phyloP scores from a whole-genome alignment of 257 asterid genomes.

The Linaria vulgaris region DNA sequence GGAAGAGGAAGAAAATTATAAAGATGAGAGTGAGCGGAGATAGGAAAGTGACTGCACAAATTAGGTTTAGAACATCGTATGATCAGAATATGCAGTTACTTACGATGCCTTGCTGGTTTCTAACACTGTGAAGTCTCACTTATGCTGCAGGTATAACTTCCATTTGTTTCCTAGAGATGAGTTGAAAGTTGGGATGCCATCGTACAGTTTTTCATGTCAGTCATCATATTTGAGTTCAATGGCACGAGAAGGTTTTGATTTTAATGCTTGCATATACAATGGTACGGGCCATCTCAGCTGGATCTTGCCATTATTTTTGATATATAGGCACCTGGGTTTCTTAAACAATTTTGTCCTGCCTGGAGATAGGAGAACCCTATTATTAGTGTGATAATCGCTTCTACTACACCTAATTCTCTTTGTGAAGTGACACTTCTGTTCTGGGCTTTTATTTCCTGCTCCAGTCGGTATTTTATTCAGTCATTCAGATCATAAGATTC shows the following conservation, averaged over 20 bases:
- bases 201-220: slow-evolving; percentile 80
- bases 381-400: too few species aligned
- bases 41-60: too few species aligned
- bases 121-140: slow-evolving; percentile 18
- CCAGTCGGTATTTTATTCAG: background rate
- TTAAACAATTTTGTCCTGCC: slow-evolving; percentile 1
- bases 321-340: background rate
- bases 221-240: slow-evolving; percentile 71
- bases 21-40: slow-evolving; percentile 53
- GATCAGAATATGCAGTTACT: too few species aligned
- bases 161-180: slow-evolving; percentile 95
- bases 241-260: slow-evolving; percentile 88
- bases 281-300: slow-evolving; percentile 45
- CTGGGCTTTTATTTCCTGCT: too few species aligned
- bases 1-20: too few species aligned
- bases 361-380: background rate
- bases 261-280: slow-evolving; percentile 82
- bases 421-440: too few species aligned
- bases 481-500: background rate
- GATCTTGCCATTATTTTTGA: background rate
- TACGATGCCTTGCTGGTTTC: background rate
- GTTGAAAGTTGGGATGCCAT: slow-evolving; percentile 80
- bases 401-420: too few species aligned
- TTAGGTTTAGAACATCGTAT: too few species aligned
- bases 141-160: slow-evolving; percentile 75